phyloP scores from a whole-genome alignment of 2,329 filamentous ascomycete genomes.

The Paecilomyces fulvus region DNA sequence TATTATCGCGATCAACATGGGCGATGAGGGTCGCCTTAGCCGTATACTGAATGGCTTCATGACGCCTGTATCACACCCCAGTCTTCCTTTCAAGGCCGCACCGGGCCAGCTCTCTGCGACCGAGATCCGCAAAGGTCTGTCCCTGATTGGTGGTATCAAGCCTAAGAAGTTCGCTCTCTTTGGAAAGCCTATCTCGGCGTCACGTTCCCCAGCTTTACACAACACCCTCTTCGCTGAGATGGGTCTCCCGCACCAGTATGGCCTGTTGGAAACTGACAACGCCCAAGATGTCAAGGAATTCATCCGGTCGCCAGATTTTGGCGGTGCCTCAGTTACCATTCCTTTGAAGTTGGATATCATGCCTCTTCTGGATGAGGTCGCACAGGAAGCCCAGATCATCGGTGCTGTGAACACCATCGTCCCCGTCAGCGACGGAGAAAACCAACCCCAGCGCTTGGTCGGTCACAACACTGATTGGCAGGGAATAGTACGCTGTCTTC shows the following conservation, averaged over 20 bases:
- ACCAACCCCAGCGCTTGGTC: slow-evolving; percentile 47
- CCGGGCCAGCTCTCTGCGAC: slow-evolving; percentile 86
- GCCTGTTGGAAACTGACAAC: slow-evolving; percentile 62
- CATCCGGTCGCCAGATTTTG: slow-evolving; percentile 67
- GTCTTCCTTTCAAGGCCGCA: slow-evolving; percentile 84
- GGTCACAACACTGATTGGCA: slow-evolving; percentile 96
- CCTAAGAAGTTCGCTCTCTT: slow-evolving; percentile 77
- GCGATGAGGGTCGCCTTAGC: slow-evolving; percentile 74
- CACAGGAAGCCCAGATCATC: slow-evolving; percentile 69
- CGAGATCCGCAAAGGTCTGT: slow-evolving; percentile 73
- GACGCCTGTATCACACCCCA: slow-evolving; percentile 86
- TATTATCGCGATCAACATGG: slow-evolving; percentile 95
- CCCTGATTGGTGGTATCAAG: slow-evolving; percentile 69
- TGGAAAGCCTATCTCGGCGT: slow-evolving; percentile 73
- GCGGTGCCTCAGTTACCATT: slow-evolving; percentile 91
- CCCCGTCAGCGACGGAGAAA: slow-evolving; percentile 43
- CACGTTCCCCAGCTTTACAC: slow-evolving; percentile 80
- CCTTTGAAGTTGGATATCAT: slow-evolving; percentile 88
- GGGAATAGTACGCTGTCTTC: slow-evolving; percentile 77
- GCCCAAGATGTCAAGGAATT: slow-evolving; percentile 53
- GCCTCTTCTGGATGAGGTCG: slow-evolving; percentile 67
- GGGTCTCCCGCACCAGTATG: slow-evolving; percentile 81
- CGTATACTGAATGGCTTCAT: slow-evolving; percentile 86
- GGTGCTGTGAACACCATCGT: slow-evolving; percentile 94
- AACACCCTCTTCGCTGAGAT: slow-evolving; percentile 69